Percentiles rank a stretch among this genome's conserved stretches.
phyloP scores from a whole-genome alignment of 1,284 basidiomycete species.

The Melampsora americana region DNA sequence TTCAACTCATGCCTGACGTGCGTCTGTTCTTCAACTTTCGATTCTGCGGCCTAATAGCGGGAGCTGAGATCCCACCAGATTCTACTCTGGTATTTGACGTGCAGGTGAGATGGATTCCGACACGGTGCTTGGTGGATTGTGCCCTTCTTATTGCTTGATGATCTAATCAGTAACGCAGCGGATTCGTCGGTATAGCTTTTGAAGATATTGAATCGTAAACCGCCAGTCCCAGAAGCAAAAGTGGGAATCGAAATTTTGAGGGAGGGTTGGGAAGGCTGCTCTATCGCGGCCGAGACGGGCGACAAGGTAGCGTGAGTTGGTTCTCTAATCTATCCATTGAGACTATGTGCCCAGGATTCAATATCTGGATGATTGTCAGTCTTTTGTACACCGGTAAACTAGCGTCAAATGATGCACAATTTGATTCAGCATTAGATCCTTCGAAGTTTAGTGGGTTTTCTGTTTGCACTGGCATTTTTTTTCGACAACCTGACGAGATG shows the following conservation, averaged over 20 bases:
- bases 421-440: slow-evolving; percentile 29
- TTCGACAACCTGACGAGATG: too few relatives aligned
- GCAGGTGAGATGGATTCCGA: slow-evolving; percentile 13
- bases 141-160: background rate
- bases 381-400: slow-evolving; percentile 30
- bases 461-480: background rate
- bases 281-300: slow-evolving; percentile 6
- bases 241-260: background rate
- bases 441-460: slow-evolving; percentile 5
- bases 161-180: background rate
- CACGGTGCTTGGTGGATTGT: background rate
- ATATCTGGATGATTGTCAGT: background rate
- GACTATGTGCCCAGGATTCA: too few relatives aligned
- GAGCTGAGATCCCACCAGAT: slow-evolving; percentile 34
- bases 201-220: slow-evolving; percentile 1
- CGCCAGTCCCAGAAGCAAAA: background rate
- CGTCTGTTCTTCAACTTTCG: background rate
- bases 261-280: background rate
- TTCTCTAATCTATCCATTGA: background rate
- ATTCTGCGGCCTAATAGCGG: slow-evolving; percentile 15
- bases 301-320: slow-evolving; percentile 35
- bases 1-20: background rate
- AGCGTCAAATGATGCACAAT: slow-evolving; percentile 12
- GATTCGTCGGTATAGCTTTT: background rate
- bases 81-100: slow-evolving; percentile 27